Percentiles rank a stretch among this genome's conserved stretches.
These are phyloP conservation scores for Leccinum aurantiacum DNA, from an alignment of 768 basidiomycete genomes.

Conservation along the genomic window DNA sequence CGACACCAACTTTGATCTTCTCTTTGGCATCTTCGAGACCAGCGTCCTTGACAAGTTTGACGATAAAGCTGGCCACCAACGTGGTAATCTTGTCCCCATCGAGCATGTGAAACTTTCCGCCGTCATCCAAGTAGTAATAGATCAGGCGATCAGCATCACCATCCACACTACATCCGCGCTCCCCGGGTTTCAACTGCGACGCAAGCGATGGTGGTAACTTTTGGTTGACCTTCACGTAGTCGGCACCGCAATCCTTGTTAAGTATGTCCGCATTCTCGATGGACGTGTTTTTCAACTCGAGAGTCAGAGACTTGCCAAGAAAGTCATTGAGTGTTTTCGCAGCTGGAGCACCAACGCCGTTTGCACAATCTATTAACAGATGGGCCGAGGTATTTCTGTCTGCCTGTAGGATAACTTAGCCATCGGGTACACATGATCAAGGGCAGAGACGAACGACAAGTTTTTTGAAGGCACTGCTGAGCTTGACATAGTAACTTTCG, in stretches of 20 bases:
- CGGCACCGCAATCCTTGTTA: slow-evolving; percentile 90
- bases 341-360: slow-evolving; percentile 87
- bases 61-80: slow-evolving; percentile 89
- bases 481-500: slow-evolving; percentile 82
- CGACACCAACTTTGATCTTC: slow-evolving; percentile 84
- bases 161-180: slow-evolving; percentile 91
- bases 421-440: neutral
- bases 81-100: slow-evolving; percentile 99
- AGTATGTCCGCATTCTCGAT: slow-evolving; percentile 66
- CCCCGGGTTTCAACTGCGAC: slow-evolving; percentile 60
- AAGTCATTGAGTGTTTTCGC: slow-evolving; percentile 59
- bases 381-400: slow-evolving; percentile 56
- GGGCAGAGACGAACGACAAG: slow-evolving; percentile 64
- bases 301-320: slow-evolving; percentile 57
- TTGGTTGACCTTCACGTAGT: slow-evolving; percentile 95
- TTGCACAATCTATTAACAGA: slow-evolving; percentile 94
- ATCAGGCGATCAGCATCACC: slow-evolving; percentile 98
- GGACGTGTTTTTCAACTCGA: slow-evolving; percentile 70
- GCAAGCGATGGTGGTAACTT: slow-evolving; percentile 76
- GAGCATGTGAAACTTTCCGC: slow-evolving; percentile 80
- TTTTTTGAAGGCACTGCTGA: slow-evolving; percentile 79
- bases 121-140: slow-evolving; percentile 87
- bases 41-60: slow-evolving; percentile 82
- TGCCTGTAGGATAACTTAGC: slow-evolving; percentile 40
- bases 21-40: slow-evolving; percentile 60